These are phyloP conservation scores for Phytophthora pini DNA, from an alignment of 352 stramenopile genomes.

Conservation along the genomic window DNA sequence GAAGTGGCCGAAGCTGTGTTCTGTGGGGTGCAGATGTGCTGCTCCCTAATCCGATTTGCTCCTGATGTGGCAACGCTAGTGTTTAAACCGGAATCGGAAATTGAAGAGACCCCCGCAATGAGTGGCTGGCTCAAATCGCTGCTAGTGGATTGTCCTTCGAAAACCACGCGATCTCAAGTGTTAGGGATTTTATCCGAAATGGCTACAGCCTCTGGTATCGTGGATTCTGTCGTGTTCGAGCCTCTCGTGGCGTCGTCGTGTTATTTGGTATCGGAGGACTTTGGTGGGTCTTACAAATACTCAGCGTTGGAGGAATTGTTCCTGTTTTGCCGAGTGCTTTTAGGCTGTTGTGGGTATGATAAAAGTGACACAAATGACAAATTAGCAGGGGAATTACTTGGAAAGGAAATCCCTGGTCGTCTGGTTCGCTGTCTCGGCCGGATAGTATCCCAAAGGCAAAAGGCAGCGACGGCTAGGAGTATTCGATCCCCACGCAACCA, in stretches of 20 bases:
- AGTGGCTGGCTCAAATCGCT: conserved; percentile 28
- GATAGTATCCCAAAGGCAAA: conserved; percentile 19
- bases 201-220: conserved; percentile 17
- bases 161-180: conserved; percentile 23
- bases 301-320: conserved; percentile 33
- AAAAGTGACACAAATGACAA: not conserved
- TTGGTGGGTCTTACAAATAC: conserved; percentile 1
- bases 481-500: conserved; percentile 8
- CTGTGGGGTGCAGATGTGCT: conserved; percentile 31
- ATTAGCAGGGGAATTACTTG: conserved; percentile 14
- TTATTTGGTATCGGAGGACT: conserved; percentile 18
- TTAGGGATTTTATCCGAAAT: conserved; percentile 29
- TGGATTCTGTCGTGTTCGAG: conserved; percentile 10
- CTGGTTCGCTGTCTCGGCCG: conserved; percentile 18
- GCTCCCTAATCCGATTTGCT: conserved; percentile 30
- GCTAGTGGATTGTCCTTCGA: conserved; percentile 37
- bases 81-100: conserved; percentile 9
- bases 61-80: conserved; percentile 16
- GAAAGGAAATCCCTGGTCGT: conserved; percentile 17
- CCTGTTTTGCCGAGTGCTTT: conserved; percentile 25
- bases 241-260: conserved; percentile 33
- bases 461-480: not conserved
- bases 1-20: conserved; percentile 34
- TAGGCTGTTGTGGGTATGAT: conserved; percentile 8
- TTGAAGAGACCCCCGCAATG: conserved; percentile 4